Percentiles rank a stretch among this genome's conserved stretches.
phyloP scores from a whole-genome alignment of 169 alveolate genomes.

The Neospora caninum region DNA sequence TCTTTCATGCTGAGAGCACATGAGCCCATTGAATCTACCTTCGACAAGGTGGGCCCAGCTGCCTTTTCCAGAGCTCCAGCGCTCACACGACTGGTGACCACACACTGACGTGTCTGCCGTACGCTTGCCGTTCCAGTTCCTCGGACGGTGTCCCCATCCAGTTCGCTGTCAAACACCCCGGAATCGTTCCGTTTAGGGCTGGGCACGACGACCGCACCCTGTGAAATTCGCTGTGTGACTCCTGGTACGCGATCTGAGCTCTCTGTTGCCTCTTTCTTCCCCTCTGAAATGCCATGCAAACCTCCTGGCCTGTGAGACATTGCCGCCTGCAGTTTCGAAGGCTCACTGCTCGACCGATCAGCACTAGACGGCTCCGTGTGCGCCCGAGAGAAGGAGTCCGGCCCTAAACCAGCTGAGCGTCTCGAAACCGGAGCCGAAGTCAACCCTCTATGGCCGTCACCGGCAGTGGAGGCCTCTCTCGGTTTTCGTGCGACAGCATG shows the following conservation, averaged over 20 bases:
- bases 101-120: not conserved
- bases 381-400: too few species aligned
- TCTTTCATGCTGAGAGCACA: not conserved
- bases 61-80: not conserved
- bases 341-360: not conserved
- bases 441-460: not conserved
- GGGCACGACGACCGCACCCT: not conserved
- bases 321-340: not conserved
- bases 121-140: too few species aligned
- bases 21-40: not conserved
- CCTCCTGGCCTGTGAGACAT: not conserved
- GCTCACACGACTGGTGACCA: not conserved
- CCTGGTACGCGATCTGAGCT: not conserved
- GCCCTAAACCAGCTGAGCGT: too few species aligned
- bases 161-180: not conserved
- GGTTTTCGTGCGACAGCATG: not conserved
- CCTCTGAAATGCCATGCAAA: not conserved
- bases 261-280: not conserved
- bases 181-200: not conserved
- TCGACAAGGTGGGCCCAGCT: not conserved
- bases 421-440: not conserved
- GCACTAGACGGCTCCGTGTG: not conserved
- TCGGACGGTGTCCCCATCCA: too few species aligned
- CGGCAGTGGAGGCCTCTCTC: not conserved
- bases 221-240: not conserved